Evolutionary conservation across 2,329 filamentous ascomycete genomes (phyloP).

Genomic region (Thyridium curvatum): DNA sequence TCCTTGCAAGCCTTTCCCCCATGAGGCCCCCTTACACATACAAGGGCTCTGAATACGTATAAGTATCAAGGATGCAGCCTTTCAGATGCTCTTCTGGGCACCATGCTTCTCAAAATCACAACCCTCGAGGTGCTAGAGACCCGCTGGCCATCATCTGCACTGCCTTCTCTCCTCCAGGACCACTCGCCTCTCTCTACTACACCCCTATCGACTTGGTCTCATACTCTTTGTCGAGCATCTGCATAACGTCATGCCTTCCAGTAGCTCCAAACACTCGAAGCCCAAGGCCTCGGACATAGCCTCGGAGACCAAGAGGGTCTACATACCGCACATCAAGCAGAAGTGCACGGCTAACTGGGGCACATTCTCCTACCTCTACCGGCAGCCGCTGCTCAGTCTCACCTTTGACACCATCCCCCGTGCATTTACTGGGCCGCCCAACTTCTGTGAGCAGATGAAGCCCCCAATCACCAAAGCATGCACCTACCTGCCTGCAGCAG

Average conservation of each 20-base stretch:
- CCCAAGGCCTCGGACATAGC: conserved; percentile 65
- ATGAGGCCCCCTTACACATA: no score
- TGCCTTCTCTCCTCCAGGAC: no score
- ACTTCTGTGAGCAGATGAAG: conserved; percentile 27
- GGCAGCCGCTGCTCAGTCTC: conserved; percentile 42
- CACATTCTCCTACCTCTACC: conserved; percentile 53
- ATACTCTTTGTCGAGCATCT: conserved; percentile 2
- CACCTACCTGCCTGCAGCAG: conserved; percentile 10
- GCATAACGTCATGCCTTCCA: conserved; percentile 37
- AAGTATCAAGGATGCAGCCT: neutral
- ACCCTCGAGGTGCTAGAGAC: no score
- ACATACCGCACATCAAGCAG: conserved; percentile 58
- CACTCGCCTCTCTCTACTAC: neutral
- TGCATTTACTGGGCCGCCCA: conserved; percentile 29
- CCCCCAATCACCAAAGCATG: neutral
- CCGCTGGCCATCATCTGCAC: no score
- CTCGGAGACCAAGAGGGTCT: conserved; percentile 64
- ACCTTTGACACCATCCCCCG: conserved; percentile 25
- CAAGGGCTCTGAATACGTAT: conserved; percentile 4
- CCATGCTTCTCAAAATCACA: no score
- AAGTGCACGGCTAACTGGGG: conserved; percentile 49
- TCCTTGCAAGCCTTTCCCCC: no score
- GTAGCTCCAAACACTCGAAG: conserved; percentile 36
- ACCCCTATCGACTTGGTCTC: neutral
- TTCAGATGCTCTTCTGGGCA: no score